phyloP scores from a whole-genome alignment of 2,329 filamentous ascomycete genomes.

The Aphanoascus verrucosus region DNA sequence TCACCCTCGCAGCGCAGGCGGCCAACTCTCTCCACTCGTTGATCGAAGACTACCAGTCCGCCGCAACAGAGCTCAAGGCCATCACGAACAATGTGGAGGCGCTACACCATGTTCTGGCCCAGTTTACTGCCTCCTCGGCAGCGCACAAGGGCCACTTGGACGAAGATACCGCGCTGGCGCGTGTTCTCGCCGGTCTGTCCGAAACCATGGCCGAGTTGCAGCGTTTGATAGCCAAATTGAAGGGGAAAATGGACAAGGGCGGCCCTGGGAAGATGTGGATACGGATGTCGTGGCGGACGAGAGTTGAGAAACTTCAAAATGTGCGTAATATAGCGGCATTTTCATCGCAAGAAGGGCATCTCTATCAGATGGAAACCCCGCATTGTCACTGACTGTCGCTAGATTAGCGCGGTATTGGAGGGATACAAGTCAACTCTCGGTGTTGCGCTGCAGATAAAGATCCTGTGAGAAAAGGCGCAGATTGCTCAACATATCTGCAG shows the following conservation, averaged over 20 bases:
- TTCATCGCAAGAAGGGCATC: no score
- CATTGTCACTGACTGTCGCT: not conserved
- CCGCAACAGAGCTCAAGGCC: not conserved
- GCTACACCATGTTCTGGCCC: not conserved
- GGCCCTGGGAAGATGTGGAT: not conserved
- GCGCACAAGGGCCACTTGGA: not conserved
- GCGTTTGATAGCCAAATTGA: not conserved
- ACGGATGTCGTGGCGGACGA: not conserved
- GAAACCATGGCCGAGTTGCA: not conserved
- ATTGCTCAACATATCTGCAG: not conserved
- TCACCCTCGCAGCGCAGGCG: slow-evolving; percentile 29
- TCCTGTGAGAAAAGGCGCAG: not conserved
- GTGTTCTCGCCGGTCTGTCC: not conserved
- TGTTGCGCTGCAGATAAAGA: not conserved
- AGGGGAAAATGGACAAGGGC: not conserved
- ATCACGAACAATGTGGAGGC: not conserved
- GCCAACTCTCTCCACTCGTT: slow-evolving; percentile 18
- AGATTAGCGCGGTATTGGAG: not conserved
- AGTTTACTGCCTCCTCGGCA: not conserved
- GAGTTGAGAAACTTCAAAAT: not conserved
- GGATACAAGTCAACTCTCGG: not conserved
- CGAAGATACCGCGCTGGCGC: not conserved
- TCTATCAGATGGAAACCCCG: not conserved
- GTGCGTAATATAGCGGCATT: no score
- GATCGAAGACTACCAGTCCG: slow-evolving; percentile 24